phyloP scores from a whole-genome alignment of 2,329 filamentous ascomycete genomes.

The Alternaria ethzedia region DNA sequence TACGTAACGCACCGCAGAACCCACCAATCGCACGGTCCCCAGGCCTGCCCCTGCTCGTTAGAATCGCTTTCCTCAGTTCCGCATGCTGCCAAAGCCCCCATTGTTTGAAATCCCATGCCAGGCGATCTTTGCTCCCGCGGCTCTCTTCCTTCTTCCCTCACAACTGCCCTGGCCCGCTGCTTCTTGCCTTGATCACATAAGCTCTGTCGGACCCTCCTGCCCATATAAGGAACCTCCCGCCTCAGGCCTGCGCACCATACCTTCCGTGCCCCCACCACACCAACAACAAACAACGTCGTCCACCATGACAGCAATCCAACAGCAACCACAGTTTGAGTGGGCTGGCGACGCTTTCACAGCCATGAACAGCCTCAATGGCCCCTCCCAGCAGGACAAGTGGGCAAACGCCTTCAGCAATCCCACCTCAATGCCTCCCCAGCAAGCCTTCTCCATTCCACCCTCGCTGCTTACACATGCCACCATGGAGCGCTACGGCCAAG shows the following conservation, averaged over 20 bases:
- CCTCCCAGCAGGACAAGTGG: constrained; percentile 31
- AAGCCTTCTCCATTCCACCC: constrained; percentile 37
- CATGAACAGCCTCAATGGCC: constrained; percentile 23
- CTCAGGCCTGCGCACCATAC: background rate
- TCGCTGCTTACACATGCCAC: constrained; percentile 34
- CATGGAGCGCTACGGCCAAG: constrained; percentile 43
- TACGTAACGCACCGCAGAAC: constrained; percentile 5
- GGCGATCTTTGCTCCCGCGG: background rate
- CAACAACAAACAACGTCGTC: background rate
- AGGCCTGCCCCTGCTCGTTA: background rate
- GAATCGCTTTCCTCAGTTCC: constrained; percentile 16
- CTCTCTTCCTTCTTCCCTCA: constrained; percentile 4
- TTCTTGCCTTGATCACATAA: background rate
- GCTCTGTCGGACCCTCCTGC: background rate
- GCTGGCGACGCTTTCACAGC: constrained; percentile 35
- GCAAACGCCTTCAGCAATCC: constrained; percentile 19
- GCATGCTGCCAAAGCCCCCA: constrained; percentile 10
- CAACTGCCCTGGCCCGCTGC: background rate
- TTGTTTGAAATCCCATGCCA: constrained; percentile 18
- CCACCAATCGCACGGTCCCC: constrained; percentile 6
- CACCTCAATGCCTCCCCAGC: constrained; percentile 4
- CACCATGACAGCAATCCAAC: constrained; percentile 29
- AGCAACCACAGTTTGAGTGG: constrained; percentile 32
- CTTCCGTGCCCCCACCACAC: background rate
- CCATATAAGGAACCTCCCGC: background rate